Evolutionary conservation across 2,329 filamentous ascomycete species (phyloP).

Genomic region (Cercospora sp.): DNA sequence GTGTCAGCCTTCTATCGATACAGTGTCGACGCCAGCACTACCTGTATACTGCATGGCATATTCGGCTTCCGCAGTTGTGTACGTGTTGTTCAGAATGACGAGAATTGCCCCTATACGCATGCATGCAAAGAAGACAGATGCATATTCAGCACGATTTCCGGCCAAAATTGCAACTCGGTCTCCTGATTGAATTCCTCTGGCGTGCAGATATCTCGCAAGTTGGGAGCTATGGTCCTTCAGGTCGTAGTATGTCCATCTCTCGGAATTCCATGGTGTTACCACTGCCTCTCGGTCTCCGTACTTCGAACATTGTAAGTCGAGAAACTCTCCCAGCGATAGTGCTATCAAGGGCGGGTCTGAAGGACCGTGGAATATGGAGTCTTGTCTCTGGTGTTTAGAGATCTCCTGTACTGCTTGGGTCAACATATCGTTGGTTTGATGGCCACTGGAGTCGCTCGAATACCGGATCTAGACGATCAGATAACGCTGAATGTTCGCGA

Average conservation of each 20-base stretch:
- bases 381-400: conserved; percentile 17
- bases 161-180: conserved; percentile 76
- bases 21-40: conserved; percentile 37
- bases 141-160: conserved; percentile 59
- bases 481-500: conserved; percentile 8
- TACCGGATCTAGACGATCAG: conserved; percentile 13
- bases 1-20: neutral
- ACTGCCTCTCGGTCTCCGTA: conserved; percentile 68
- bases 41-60: conserved; percentile 71
- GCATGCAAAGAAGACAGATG: conserved; percentile 70
- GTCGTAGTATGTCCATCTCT: conserved; percentile 65
- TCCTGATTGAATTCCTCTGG: conserved; percentile 65
- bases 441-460: conserved; percentile 5
- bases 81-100: conserved; percentile 80
- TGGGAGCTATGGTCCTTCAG: conserved; percentile 43
- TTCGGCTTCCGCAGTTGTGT: conserved; percentile 70
- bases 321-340: conserved; percentile 69
- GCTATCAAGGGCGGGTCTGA: conserved; percentile 69
- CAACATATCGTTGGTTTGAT: conserved; percentile 11
- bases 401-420: conserved; percentile 18
- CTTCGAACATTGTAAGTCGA: conserved; percentile 68
- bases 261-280: conserved; percentile 73
- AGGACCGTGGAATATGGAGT: conserved; percentile 66
- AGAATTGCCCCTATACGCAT: conserved; percentile 55
- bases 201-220: conserved; percentile 54